Conservation (phyloP, 2,329 filamentous ascomycete genomes). For the Aureobasidium sp. region DNA sequence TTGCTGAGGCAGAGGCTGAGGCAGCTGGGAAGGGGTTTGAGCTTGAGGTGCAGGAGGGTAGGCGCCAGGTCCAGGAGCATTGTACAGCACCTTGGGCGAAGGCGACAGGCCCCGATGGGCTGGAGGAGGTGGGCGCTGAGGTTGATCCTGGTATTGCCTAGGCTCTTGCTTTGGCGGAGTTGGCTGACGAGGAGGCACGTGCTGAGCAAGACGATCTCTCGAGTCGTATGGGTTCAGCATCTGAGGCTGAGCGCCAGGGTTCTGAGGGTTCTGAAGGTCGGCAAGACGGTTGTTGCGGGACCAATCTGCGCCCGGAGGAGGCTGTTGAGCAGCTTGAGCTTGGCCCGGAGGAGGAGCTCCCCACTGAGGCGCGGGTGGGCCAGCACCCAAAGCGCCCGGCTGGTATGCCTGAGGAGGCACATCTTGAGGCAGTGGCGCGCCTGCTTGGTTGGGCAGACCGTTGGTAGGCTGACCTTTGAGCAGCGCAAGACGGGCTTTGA, state of each 20-base stretch:
- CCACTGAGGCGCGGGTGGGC: conserved; percentile 84
- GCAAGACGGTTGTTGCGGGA: conserved; percentile 60
- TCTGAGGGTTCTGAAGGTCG: conserved; percentile 60
- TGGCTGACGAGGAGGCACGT: conserved; percentile 59
- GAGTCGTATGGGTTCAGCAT: conserved; percentile 77
- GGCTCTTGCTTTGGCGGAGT: conserved; percentile 59
- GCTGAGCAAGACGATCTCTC: conserved; percentile 63
- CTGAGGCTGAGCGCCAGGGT: conserved; percentile 52
- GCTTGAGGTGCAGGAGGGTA: conserved; percentile 11
- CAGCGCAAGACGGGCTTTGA: conserved; percentile 87
- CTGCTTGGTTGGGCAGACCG: conserved; percentile 63
- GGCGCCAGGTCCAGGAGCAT: conserved; percentile 42
- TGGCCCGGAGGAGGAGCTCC: conserved; percentile 64
- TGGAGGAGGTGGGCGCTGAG: conserved; percentile 38
- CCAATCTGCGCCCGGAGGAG: conserved; percentile 54
- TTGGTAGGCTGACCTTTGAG: conserved; percentile 69
- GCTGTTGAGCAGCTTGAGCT: conserved; percentile 45
- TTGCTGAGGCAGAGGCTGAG: conserved; percentile 28
- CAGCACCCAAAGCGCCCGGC: conserved; percentile 64
- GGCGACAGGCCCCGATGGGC: conserved; percentile 49
- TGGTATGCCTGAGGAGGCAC: conserved; percentile 95
- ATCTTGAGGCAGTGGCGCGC: conserved; percentile 85
- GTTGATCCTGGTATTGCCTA: conserved; percentile 42
- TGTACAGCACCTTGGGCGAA: conserved; percentile 53
- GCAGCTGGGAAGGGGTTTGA: conserved; percentile 41